Evolutionary conservation across 2,329 filamentous ascomycete genomes (phyloP), one percentile per base, ranked within the genome.

Genomic region (Diplodia scrobiculata): DNA sequence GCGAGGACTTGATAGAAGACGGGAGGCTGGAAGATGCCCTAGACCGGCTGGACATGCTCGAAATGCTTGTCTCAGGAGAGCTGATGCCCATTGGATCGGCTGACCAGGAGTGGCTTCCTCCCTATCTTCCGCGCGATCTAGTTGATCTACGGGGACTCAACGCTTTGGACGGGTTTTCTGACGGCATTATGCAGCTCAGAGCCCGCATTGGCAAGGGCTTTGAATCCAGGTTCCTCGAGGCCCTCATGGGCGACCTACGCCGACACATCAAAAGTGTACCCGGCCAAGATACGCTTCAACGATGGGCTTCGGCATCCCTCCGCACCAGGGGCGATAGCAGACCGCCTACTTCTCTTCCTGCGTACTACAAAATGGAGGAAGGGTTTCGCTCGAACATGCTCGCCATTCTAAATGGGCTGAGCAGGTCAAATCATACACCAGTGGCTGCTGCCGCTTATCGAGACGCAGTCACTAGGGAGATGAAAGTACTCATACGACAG

Each of bases 141-240:
- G 86, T 86, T 50, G 91, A 97, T 78, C 79, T 98, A 36, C 85
- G 91, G 70, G 85, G 86, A 4, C 86, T 96, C 34, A 89, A 87
- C 62, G 93, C 92, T 9, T 81, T 98, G 17, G 89, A 93, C 73
- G 89, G 92, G 0, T 87, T 97, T 14, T 88, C 88, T 65, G 84
- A 88, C 51, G 93, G 96, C 68, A 83, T 99, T 48, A 84, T 87
- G 54, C 86, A 88, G 38, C 80, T 99, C 55, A 88, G 92, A 67
- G 86, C 87, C 69, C 88, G 91, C 2, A 91, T 97, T 67, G 95
- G 95, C 25, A 92, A 90, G 76, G 91, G 89, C 0, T 98, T 93
- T 73, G 93, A 98, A 75, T 81, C 84, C 1, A 88, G 89, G 52
- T 96, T 98, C 72, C 82, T 95, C 34, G 86, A 88, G 67, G 86